Evolutionary conservation across 768 basidiomycete species (phyloP).

Genomic region (Tylopilus intermedius): DNA sequence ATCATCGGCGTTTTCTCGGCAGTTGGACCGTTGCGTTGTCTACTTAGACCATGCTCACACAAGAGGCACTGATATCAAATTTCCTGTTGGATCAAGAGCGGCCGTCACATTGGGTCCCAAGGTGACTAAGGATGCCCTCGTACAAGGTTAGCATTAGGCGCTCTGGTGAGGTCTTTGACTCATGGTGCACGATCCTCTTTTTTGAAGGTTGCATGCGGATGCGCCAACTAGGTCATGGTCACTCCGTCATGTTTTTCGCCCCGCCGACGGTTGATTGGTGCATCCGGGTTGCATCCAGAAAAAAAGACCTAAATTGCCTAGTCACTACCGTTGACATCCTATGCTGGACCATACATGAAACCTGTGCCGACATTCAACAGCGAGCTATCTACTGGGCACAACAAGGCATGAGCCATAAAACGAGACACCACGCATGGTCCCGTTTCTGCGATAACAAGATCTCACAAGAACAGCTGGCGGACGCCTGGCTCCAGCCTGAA

Average conservation of each 20-base stretch:
- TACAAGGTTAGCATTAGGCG: conserved; percentile 24
- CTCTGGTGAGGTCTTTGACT: no score
- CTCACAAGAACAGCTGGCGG: background rate
- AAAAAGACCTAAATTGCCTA: background rate
- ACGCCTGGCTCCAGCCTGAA: background rate
- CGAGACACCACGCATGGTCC: background rate
- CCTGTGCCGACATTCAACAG: conserved; percentile 23
- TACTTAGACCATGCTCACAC: conserved; percentile 19
- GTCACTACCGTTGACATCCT: conserved; percentile 30
- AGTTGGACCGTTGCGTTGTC: conserved; percentile 28
- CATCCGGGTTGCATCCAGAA: conserved; percentile 27
- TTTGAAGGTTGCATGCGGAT: conserved; percentile 46
- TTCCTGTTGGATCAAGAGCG: conserved; percentile 20
- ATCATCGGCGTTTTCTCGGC: conserved; percentile 26
- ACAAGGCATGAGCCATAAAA: conserved; percentile 23
- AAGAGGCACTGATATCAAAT: conserved; percentile 35
- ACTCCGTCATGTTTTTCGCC: conserved; percentile 43
- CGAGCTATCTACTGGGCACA: background rate
- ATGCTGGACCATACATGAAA: conserved; percentile 12
- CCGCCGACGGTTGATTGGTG: conserved; percentile 34
- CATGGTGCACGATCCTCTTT: no score
- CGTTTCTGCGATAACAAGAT: background rate
- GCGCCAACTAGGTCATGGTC: conserved; percentile 42
- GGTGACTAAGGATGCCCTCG: conserved; percentile 32
- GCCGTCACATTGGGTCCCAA: conserved; percentile 24